Conservation (phyloP, 331 rosid genomes). For the Quercus phellos region DNA sequence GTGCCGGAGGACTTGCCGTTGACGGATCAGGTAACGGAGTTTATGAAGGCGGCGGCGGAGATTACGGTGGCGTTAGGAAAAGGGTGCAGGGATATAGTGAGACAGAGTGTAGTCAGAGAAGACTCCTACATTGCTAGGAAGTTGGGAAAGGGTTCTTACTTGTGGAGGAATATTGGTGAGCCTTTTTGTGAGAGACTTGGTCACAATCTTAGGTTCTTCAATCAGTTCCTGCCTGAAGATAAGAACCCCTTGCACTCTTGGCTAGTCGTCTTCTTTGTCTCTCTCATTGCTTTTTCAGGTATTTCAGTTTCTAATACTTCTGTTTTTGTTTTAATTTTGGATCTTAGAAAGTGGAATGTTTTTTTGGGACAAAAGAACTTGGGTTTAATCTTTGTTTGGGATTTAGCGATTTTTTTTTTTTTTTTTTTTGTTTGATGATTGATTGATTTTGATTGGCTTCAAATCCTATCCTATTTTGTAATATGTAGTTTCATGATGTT, state of each 20-base stretch:
- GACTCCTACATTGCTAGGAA: slow-evolving; percentile 50
- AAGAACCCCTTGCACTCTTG: slow-evolving; percentile 79
- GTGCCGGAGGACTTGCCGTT: not conserved
- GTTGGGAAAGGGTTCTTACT: slow-evolving; percentile 49
- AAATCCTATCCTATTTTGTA: too few relatives aligned
- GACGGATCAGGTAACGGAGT: slow-evolving; percentile 55
- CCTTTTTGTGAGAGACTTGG: slow-evolving; percentile 37
- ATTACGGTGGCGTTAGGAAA: slow-evolving; percentile 74
- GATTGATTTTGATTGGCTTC: too few relatives aligned
- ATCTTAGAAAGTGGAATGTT: too few relatives aligned
- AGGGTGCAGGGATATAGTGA: slow-evolving; percentile 83
- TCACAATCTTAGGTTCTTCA: slow-evolving; percentile 48
- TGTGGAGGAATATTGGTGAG: slow-evolving; percentile 34
- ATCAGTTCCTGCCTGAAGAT: slow-evolving; percentile 73
- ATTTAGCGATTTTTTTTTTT: not conserved
- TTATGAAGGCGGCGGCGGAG: slow-evolving; percentile 66
- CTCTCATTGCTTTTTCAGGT: slow-evolving; percentile 67
- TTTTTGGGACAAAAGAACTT: not conserved
- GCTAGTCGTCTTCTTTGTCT: slow-evolving; percentile 59
- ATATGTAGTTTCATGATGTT: too few relatives aligned
- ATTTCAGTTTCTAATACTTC: not conserved
- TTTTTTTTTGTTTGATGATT: not conserved
- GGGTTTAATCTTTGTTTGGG: not conserved
- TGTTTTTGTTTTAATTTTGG: not conserved
- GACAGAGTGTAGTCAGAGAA: slow-evolving; percentile 62